These are phyloP conservation scores for Eragrostis curvula DNA, from an alignment of 176 grass and related monocot species.

Conservation along the genomic window DNA sequence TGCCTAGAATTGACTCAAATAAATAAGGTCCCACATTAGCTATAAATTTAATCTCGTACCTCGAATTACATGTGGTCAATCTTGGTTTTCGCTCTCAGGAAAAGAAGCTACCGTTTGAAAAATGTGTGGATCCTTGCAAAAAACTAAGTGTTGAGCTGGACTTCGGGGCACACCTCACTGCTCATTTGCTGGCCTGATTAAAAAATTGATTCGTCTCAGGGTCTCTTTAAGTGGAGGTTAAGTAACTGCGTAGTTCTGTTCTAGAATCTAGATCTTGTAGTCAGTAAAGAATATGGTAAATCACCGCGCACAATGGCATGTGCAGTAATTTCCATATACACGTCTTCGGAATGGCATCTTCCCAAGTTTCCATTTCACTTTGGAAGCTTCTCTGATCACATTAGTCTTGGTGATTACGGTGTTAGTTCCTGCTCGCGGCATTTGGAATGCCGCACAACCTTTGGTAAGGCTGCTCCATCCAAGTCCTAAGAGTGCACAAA, in stretches of 20 bases:
- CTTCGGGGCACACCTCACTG: neutral
- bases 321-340: conserved; percentile 35
- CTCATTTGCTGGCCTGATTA: conserved; percentile 31
- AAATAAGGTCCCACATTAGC: conserved; percentile 36
- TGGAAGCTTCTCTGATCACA: conserved; percentile 24
- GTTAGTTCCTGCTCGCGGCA: neutral
- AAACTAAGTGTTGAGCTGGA: conserved; percentile 14
- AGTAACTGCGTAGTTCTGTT: conserved; percentile 43
- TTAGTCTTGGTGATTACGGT: neutral
- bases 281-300: conserved; percentile 56
- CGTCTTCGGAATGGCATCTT: conserved; percentile 19
- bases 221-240: conserved; percentile 56
- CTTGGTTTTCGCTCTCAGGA: conserved; percentile 29
- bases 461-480: too few relatives aligned
- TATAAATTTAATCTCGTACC: conserved; percentile 25
- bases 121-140: conserved; percentile 32
- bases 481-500: too few relatives aligned
- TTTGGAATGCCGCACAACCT: neutral
- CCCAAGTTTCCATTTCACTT: conserved; percentile 18
- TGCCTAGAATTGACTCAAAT: conserved; percentile 31
- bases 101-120: conserved; percentile 31
- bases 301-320: conserved; percentile 34
- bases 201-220: conserved; percentile 33
- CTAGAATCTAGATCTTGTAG: conserved; percentile 61
- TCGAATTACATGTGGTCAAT: conserved; percentile 21